Conservation (phyloP, 495 filamentous ascomycete genomes). For the Penicillium waksmanii region DNA sequence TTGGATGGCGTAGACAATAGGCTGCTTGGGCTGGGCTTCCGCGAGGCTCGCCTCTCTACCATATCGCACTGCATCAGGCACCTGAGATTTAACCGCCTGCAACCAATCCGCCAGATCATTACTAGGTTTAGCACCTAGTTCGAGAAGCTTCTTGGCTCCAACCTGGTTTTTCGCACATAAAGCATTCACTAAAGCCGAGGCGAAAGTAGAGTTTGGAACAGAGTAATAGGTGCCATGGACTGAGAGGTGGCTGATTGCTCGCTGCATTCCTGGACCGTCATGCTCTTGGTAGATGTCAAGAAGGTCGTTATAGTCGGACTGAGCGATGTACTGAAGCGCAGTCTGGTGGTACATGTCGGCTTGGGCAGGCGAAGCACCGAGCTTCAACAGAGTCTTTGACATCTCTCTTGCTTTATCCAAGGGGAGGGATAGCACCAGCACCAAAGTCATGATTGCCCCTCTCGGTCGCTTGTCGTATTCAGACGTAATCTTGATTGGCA, state of each 20-base stretch:
- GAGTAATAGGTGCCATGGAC: conserved; percentile 20
- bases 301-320: conserved; percentile 48
- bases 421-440: conserved; percentile 59
- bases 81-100: conserved; percentile 34
- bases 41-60: conserved; percentile 43
- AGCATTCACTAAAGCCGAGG: conserved; percentile 50
- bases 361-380: conserved; percentile 74
- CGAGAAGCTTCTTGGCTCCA: conserved; percentile 48
- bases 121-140: conserved; percentile 43
- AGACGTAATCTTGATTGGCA: conserved; percentile 67
- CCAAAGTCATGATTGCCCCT: conserved; percentile 65
- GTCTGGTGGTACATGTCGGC: conserved; percentile 63
- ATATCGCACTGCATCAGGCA: not conserved
- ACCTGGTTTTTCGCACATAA: conserved; percentile 38
- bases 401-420: conserved; percentile 62
- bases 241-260: conserved; percentile 65
- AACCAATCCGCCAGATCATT: conserved; percentile 46
- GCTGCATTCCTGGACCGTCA: conserved; percentile 62
- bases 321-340: conserved; percentile 61
- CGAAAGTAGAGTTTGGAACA: not conserved
- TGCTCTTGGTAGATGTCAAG: conserved; percentile 60
- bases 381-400: conserved; percentile 61
- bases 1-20: conserved; percentile 59
- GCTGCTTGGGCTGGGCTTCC: conserved; percentile 51
- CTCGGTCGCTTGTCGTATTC: conserved; percentile 46